A percentile compares a stretch with the other conserved stretches of the same genome.
phyloP scores from a whole-genome alignment of 495 filamentous ascomycete genomes.

The Xylaria castorea region DNA sequence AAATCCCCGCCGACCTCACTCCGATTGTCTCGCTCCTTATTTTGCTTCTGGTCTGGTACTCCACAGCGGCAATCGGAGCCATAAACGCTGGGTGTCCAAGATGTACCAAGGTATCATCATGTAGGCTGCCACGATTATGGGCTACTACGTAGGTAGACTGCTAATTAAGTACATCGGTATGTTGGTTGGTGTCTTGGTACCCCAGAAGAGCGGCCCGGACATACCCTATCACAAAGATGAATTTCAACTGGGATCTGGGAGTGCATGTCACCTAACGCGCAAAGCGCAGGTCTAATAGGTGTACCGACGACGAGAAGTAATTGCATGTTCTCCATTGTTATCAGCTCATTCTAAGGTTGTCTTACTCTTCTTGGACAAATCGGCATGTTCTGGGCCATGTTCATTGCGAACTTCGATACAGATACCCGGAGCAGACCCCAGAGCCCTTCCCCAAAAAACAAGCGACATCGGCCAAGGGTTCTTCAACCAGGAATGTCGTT shows the following conservation, averaged over 20 bases:
- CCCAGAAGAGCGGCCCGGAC: constrained; percentile 10
- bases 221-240: background rate
- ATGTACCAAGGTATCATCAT: background rate
- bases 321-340: background rate
- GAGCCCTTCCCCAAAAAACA: background rate
- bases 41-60: background rate
- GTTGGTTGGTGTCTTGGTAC: background rate
- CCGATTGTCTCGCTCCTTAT: background rate
- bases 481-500: constrained; percentile 4
- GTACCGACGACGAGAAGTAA: background rate
- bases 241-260: background rate
- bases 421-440: background rate
- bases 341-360: background rate
- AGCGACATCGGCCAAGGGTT: constrained; percentile 20
- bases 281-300: background rate
- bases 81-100: background rate
- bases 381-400: background rate
- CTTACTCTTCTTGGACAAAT: background rate
- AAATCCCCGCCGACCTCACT: constrained; percentile 3
- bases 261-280: background rate
- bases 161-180: no score
- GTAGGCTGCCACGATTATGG: background rate
- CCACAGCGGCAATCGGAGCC: constrained; percentile 25
- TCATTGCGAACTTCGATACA: background rate
- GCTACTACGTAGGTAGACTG: no score